A percentile compares a stretch with the other conserved stretches of the same genome.
phyloP scores from a whole-genome alignment of 2,329 filamentous ascomycete genomes.

The Fusarium kyushuense region DNA sequence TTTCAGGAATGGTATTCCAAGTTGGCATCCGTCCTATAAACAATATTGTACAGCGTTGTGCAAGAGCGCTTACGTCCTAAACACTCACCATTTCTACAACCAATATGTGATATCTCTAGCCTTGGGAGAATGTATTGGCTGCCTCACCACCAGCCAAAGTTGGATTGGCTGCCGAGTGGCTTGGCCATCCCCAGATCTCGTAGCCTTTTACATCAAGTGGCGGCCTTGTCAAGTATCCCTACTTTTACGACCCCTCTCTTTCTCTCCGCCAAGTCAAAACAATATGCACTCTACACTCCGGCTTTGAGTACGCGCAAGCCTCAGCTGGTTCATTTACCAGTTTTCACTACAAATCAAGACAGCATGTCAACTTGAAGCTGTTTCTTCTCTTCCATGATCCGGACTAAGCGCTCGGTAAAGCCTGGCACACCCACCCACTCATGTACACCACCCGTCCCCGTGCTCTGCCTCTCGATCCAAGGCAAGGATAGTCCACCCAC shows the following conservation, averaged over 20 bases:
- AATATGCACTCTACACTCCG: conserved; percentile 20
- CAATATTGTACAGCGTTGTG: not conserved
- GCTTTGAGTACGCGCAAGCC: conserved; percentile 8
- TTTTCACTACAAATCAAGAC: conserved; percentile 22
- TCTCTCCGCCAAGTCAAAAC: conserved; percentile 30
- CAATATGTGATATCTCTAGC: conserved; percentile 4
- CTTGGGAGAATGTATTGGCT: conserved; percentile 28
- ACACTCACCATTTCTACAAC: conserved; percentile 7
- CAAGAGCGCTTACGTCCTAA: conserved; percentile 1
- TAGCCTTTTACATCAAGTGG: conserved; percentile 40
- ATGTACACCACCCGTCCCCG: conserved; percentile 31
- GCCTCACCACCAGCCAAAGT: not conserved
- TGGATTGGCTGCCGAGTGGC: conserved; percentile 35
- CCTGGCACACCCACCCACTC: conserved; percentile 28
- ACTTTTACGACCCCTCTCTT: conserved; percentile 35
- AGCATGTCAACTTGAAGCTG: conserved; percentile 11
- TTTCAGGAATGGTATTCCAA: conserved; percentile 3
- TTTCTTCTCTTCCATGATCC: conserved; percentile 10
- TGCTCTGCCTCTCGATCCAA: conserved; percentile 35
- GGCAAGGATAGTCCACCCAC: conserved; percentile 37
- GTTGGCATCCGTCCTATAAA: not conserved
- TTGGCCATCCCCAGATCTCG: conserved; percentile 38
- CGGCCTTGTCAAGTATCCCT: conserved; percentile 36
- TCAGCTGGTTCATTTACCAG: conserved; percentile 11
- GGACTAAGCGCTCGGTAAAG: conserved; percentile 38